Base-by-base conservation (phyloP, 2,329 filamentous ascomycete species). In the Fusarium sp. region DNA sequence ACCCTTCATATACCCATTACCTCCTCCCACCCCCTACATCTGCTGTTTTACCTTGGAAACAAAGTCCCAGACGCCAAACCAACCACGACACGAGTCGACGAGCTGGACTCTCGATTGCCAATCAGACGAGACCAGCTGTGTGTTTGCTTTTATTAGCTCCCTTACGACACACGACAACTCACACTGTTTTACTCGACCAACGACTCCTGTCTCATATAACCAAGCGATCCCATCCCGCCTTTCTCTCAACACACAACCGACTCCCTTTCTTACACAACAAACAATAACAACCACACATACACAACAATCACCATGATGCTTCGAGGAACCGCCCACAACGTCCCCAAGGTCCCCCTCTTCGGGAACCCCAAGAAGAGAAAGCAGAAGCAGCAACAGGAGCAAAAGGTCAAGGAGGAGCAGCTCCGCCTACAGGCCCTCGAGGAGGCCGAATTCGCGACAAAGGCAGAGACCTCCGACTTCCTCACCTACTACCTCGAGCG, bases 401-500 rank as follows among this genome's bases (percentile, higher is more conserved):
- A 75, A 40, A 71, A 61, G 17, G 66, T 68, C 40, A 38, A 75
- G 24, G 73, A 75, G 63, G 73, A 75, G 42, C 57, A 74, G 62
- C 70, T 75, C 42, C 73, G 73, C 29, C 70, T 44, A 8, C 73
- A 76, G n/a, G 78, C 77, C 31, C 67, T 73, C 27, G 73, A 78
- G 40, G 75, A 81, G 63, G 79, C 78, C 36, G 77, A 81, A 35
- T 79, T 79, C 44, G 75, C 72, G 10, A 79, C 80, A 31, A 78
- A 78, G 59, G 74, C 74, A 33, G 76, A 78, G 63, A 81, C 81
- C 7, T 77, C 70, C 70, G 70, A 80, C 62, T 83, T 80, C 68
- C 77, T 83, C 66, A 64, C 77, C 42, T 75, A 76, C 61, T 83
- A 74, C 38, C 71, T 83, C 77, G 80, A 74, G 68, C 59, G 79